phyloP scores from a whole-genome alignment of 1,139 yeast genomes.

The Kurtzmaniella quercitrusa region DNA sequence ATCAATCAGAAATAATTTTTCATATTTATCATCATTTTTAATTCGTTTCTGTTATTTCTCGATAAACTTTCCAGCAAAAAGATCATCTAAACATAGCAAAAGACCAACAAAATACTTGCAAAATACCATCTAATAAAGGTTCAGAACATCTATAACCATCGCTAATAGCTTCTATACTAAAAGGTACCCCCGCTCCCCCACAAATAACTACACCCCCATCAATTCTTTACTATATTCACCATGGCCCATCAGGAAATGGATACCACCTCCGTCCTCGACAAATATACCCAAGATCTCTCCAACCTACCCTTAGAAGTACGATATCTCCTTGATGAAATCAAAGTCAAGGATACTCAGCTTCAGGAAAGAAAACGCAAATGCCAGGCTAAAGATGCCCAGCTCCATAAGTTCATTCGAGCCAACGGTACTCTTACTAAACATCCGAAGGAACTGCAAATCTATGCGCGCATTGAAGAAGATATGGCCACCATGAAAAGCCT shows the following conservation, averaged over 20 bases:
- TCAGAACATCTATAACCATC: too few relatives aligned
- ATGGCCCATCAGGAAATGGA: conserved; percentile 25
- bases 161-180: background rate
- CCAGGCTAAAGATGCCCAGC: conserved; percentile 67
- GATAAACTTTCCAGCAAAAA: too few relatives aligned
- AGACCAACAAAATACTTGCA: too few relatives aligned
- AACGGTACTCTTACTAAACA: conserved; percentile 79
- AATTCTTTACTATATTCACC: too few relatives aligned
- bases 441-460: conserved; percentile 74
- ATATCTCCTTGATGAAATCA: conserved; percentile 74
- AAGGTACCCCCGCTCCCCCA: too few relatives aligned
- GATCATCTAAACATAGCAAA: too few relatives aligned
- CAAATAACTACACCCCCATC: too few relatives aligned
- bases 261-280: conserved; percentile 46
- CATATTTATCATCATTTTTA: too few relatives aligned
- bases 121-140: too few relatives aligned
- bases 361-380: conserved; percentile 66
- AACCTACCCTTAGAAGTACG: conserved; percentile 89
- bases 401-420: conserved; percentile 78
- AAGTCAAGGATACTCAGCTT: conserved; percentile 62
- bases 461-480: conserved; percentile 66
- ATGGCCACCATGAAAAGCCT: conserved; percentile 54
- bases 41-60: too few relatives aligned
- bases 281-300: conserved; percentile 53
- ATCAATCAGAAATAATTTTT: too few relatives aligned